Conservation (phyloP, 106 monocot species). For the Phalaenopsis aphrodite region DNA sequence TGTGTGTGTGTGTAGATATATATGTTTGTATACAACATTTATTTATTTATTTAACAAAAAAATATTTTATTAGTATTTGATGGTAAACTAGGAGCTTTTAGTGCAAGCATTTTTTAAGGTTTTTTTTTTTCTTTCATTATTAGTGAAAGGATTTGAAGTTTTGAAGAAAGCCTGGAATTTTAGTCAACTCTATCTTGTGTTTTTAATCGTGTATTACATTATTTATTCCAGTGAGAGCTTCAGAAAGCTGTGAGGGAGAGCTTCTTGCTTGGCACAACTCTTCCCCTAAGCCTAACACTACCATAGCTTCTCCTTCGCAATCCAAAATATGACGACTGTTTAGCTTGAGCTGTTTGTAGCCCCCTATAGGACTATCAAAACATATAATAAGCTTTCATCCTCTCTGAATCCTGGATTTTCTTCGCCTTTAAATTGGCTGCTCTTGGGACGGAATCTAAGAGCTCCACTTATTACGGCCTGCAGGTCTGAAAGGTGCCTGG, state of each 20-base stretch:
- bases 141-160: neutral
- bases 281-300: neutral
- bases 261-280: neutral
- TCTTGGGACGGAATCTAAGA: neutral
- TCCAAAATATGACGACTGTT: neutral
- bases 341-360: neutral
- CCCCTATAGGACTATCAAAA: neutral
- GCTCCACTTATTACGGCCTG: neutral
- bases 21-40: too few relatives aligned
- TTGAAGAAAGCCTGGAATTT: neutral
- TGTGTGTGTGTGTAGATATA: too few relatives aligned
- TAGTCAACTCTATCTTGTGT: neutral
- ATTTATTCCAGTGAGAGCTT: neutral
- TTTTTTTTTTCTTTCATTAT: neutral
- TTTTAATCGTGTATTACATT: neutral
- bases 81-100: neutral
- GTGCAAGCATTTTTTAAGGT: neutral
- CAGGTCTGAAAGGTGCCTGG: neutral
- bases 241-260: neutral
- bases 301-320: neutral
- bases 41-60: too few relatives aligned
- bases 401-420: neutral
- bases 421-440: neutral
- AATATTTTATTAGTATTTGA: too few relatives aligned
- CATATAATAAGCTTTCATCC: neutral